Percentiles rank a stretch among this genome's conserved stretches.
phyloP scores from a whole-genome alignment of 2,329 filamentous ascomycete species.

The Emmonsiellopsis sp. region DNA sequence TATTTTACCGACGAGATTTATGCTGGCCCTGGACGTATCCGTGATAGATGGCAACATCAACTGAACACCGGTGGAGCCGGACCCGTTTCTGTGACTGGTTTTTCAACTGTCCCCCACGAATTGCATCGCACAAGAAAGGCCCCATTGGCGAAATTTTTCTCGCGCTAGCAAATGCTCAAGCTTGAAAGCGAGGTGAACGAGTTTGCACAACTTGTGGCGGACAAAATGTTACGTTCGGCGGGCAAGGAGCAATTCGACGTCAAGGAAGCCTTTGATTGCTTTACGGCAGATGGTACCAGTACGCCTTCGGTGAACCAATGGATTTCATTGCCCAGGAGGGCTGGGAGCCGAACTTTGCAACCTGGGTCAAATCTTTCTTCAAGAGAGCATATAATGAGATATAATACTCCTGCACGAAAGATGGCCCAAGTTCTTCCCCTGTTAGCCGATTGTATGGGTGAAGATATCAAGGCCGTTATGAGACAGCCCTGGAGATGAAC shows the following conservation, averaged over 20 bases:
- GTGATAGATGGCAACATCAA: conserved; percentile 11
- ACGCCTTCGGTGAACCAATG: conserved; percentile 22
- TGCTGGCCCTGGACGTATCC: conserved; percentile 10
- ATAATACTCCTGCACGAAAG: conserved; percentile 20
- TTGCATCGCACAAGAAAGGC: conserved; percentile 16
- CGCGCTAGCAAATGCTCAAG: conserved; percentile 4
- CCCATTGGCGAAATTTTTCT: conserved; percentile 19
- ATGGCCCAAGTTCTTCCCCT: conserved; percentile 13
- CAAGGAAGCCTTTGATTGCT: conserved; percentile 12
- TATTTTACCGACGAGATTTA: conserved; percentile 15
- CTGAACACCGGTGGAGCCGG: conserved; percentile 1
- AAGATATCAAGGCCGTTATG: conserved; percentile 16
- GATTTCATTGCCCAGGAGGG: conserved; percentile 24
- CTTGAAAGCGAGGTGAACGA: conserved; percentile 5
- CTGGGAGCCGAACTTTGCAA: conserved; percentile 31
- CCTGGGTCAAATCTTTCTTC: conserved; percentile 25
- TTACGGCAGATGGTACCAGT: conserved; percentile 14
- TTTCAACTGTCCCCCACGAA: conserved; percentile 16
- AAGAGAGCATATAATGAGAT: conserved; percentile 25
- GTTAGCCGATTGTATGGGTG: conserved; percentile 13
- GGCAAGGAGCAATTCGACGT: conserved; percentile 14
- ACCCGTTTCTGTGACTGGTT: conserved; percentile 3
- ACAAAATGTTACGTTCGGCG: conserved; percentile 1
- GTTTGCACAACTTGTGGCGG: conserved; percentile 1
- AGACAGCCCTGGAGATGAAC: conserved; percentile 13